A percentile compares a stretch with the other conserved stretches of the same genome.
phyloP scores from a whole-genome alignment of 495 filamentous ascomycete species.

The Parmelia sp. region DNA sequence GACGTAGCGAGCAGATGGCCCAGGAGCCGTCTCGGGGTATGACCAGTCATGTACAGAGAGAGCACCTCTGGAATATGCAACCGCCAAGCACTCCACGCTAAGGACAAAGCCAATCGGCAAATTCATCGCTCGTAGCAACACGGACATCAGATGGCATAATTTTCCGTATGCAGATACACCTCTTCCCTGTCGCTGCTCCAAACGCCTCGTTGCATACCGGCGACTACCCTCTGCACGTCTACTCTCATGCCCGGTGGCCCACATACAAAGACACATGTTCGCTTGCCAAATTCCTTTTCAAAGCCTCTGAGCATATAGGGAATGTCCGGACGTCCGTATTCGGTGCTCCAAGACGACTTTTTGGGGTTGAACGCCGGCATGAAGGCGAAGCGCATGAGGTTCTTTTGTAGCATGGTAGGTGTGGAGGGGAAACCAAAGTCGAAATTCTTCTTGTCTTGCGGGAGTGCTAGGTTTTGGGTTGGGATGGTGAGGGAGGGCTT shows the following conservation, averaged over 20 bases:
- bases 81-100: conserved; percentile 6
- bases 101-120: conserved; percentile 5
- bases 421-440: conserved; percentile 73
- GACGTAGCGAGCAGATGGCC: neutral
- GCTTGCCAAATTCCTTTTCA: conserved; percentile 69
- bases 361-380: conserved; percentile 49
- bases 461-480: conserved; percentile 27
- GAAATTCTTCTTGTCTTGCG: conserved; percentile 38
- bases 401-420: conserved; percentile 72
- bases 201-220: conserved; percentile 72
- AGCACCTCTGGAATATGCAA: neutral
- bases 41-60: neutral
- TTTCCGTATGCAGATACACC: conserved; percentile 92
- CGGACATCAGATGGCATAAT: conserved; percentile 65
- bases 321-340: conserved; percentile 88
- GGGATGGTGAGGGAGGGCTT: conserved; percentile 23
- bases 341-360: conserved; percentile 79
- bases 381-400: conserved; percentile 80
- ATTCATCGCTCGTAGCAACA: neutral
- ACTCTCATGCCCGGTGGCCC: conserved; percentile 81
- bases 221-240: conserved; percentile 78
- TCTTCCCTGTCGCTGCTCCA: conserved; percentile 89
- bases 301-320: conserved; percentile 75
- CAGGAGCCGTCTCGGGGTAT: neutral
- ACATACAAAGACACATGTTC: conserved; percentile 91